A percentile compares a stretch with the other conserved stretches of the same genome.
Evolutionary conservation across 78 protist species (phyloP).

Genomic region (Blattamonas nauphoetae): DNA sequence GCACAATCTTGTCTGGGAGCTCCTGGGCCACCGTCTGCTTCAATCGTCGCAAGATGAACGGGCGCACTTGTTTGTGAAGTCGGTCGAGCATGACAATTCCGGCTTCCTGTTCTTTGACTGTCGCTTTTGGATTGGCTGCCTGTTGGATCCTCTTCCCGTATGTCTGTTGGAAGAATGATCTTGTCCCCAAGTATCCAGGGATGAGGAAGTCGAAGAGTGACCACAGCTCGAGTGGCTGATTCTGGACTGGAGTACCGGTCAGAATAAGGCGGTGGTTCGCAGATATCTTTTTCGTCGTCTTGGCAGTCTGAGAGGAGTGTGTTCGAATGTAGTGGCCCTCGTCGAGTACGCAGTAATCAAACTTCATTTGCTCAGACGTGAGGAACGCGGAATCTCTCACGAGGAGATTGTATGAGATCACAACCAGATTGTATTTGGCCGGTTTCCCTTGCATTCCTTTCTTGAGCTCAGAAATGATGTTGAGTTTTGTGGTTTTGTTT

Average conservation of each 20-base stretch:
- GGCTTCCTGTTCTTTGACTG: not conserved
- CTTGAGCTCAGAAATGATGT: not conserved
- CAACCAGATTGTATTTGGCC: slow-evolving; percentile 37
- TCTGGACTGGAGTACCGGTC: slow-evolving; percentile 90
- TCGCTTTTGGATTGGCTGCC: not conserved
- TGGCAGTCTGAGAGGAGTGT: slow-evolving; percentile 14
- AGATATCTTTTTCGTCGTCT: slow-evolving; percentile 48
- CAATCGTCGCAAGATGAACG: slow-evolving; percentile 83
- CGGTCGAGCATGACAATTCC: not conserved
- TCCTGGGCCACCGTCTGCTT: slow-evolving; percentile 79
- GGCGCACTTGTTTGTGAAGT: slow-evolving; percentile 82
- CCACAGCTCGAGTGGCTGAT: slow-evolving; percentile 84
- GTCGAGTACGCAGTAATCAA: slow-evolving; percentile 77
- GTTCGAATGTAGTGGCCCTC: slow-evolving; percentile 91
- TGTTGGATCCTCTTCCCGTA: slow-evolving; percentile 49
- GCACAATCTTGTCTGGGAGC: slow-evolving; percentile 93
- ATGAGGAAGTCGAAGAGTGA: slow-evolving; percentile 88
- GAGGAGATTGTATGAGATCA: slow-evolving; percentile 66
- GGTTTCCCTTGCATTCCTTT: not conserved
- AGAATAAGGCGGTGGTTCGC: slow-evolving; percentile 81
- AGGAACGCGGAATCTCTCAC: slow-evolving; percentile 53
- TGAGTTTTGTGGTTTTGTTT: not conserved
- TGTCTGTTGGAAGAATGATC: slow-evolving; percentile 38
- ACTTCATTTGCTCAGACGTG: not conserved
- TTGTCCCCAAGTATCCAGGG: slow-evolving; percentile 92